Percentiles rank a stretch among this genome's conserved stretches.
Conservation (phyloP, 768 basidiomycete species). For the Suillus discolor region DNA sequence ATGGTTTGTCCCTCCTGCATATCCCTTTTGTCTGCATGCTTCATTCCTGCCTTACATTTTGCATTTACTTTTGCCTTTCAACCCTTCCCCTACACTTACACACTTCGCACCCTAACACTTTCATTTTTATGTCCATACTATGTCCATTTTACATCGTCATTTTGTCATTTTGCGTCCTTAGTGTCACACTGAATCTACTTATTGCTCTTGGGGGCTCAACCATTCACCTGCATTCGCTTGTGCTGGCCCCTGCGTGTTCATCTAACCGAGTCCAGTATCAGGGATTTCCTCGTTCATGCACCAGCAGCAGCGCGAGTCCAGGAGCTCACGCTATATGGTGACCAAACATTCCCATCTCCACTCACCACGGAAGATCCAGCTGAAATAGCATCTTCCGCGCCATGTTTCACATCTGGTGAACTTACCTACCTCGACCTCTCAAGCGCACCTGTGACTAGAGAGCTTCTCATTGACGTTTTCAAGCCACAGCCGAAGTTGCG, state of each 20-base stretch:
- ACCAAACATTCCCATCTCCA: conserved; percentile 78
- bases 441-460: conserved; percentile 69
- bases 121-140: too few relatives aligned
- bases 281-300: conserved; percentile 69
- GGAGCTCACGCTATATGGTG: conserved; percentile 90
- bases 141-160: too few relatives aligned
- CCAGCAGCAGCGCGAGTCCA: conserved; percentile 60
- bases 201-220: conserved; percentile 65
- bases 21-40: too few relatives aligned
- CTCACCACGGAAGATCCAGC: conserved; percentile 65
- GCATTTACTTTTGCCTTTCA: too few relatives aligned
- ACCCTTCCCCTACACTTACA: too few relatives aligned
- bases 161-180: too few relatives aligned
- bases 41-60: too few relatives aligned
- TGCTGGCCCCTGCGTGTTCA: conserved; percentile 85
- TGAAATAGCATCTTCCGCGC: conserved; percentile 72
- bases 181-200: conserved; percentile 76
- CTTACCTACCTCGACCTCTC: conserved; percentile 92
- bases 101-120: too few relatives aligned
- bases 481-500: conserved; percentile 73
- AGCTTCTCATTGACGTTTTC: conserved; percentile 51
- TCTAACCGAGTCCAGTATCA: conserved; percentile 78
- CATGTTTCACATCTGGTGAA: conserved; percentile 74
- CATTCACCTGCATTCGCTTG: conserved; percentile 74
- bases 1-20: too few relatives aligned